Conservation (phyloP, 2,329 filamentous ascomycete genomes). For the Lachnellula subtilissima region DNA sequence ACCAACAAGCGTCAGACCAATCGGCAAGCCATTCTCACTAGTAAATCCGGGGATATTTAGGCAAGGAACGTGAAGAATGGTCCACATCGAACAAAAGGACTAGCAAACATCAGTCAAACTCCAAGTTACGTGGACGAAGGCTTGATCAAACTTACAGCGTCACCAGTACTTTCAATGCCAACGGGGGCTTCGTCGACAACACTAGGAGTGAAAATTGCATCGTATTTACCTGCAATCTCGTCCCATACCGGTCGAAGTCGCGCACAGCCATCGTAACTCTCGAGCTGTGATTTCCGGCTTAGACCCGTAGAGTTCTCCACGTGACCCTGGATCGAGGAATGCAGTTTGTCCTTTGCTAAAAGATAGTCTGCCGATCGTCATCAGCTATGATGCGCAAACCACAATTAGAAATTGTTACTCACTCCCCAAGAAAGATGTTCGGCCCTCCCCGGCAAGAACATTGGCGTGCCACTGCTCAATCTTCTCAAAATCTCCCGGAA, state of each 20-base stretch:
- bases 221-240: slow-evolving; percentile 45
- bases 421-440: slow-evolving; percentile 44
- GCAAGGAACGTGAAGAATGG: slow-evolving; percentile 52
- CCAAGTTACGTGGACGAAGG: background rate
- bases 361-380: slow-evolving; percentile 42
- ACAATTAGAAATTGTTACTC: slow-evolving; percentile 1
- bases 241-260: slow-evolving; percentile 51
- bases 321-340: slow-evolving; percentile 40
- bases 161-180: slow-evolving; percentile 50
- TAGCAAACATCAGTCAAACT: slow-evolving; percentile 3
- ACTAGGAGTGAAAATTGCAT: slow-evolving; percentile 53
- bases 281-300: slow-evolving; percentile 44
- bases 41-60: slow-evolving; percentile 61
- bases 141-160: slow-evolving; percentile 37
- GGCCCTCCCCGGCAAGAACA: slow-evolving; percentile 48
- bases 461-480: slow-evolving; percentile 48
- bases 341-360: slow-evolving; percentile 42
- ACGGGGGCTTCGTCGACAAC: slow-evolving; percentile 54
- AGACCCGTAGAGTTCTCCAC: slow-evolving; percentile 45
- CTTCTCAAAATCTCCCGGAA: slow-evolving; percentile 45
- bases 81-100: slow-evolving; percentile 30
- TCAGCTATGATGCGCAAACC: background rate
- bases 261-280: slow-evolving; percentile 52
- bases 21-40: slow-evolving; percentile 52
- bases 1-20: slow-evolving; percentile 51